A percentile compares a stretch with the other conserved stretches of the same genome.
Evolutionary conservation across 352 stramenopile species (phyloP).

Genomic region (Pythium grandisporangium): DNA sequence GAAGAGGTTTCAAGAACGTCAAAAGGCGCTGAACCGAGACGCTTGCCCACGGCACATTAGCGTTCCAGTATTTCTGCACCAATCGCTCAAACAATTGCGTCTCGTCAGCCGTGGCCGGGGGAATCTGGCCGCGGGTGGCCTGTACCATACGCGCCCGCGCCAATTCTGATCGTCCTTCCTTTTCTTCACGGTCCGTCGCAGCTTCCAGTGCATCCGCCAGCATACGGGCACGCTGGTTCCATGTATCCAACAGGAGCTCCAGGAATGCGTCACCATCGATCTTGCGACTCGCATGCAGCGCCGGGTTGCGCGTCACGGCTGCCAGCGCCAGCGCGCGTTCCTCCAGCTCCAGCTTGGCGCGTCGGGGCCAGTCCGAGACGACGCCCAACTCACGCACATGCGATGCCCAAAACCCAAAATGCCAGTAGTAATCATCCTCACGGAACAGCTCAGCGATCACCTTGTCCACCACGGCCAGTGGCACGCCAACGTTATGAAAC

Average conservation of each 20-base stretch:
- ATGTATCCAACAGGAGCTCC: conserved; percentile 48
- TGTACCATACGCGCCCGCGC: conserved; percentile 26
- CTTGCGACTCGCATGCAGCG: conserved; percentile 51
- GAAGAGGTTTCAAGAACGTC: conserved; percentile 8
- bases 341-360: conserved; percentile 51
- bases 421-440: conserved; percentile 70
- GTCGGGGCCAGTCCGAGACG: conserved; percentile 34
- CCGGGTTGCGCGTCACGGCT: conserved; percentile 26
- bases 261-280: conserved; percentile 72
- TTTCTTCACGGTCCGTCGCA: conserved; percentile 52
- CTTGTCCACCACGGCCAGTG: conserved; percentile 38
- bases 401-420: conserved; percentile 62
- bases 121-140: conserved; percentile 24
- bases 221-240: conserved; percentile 41
- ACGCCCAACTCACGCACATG: conserved; percentile 51
- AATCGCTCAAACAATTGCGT: conserved; percentile 37
- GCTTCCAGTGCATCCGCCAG: conserved; percentile 37
- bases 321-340: conserved; percentile 18
- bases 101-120: conserved; percentile 25
- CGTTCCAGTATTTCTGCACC: conserved; percentile 63
- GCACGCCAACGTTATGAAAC: conserved; percentile 61
- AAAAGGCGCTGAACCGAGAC: conserved; percentile 25
- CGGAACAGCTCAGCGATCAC: conserved; percentile 65
- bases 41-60: conserved; percentile 39
- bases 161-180: conserved; percentile 12